These are phyloP conservation scores for Entelexis sorbosivorans DNA, from an alignment of 1,139 yeast genomes.

Conservation along the genomic window DNA sequence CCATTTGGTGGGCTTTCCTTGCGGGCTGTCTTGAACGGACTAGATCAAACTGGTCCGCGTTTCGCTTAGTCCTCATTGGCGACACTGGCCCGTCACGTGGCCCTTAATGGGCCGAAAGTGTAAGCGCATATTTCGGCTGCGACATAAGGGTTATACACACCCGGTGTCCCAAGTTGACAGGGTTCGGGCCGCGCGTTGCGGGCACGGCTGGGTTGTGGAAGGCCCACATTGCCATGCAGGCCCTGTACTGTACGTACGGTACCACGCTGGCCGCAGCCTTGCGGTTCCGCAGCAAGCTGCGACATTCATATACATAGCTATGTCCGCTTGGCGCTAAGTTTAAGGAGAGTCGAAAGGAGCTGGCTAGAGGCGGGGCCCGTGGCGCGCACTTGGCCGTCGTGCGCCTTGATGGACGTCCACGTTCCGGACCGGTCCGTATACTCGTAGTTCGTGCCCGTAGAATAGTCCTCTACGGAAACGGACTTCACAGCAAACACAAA, in stretches of 20 bases:
- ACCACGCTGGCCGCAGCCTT: too few relatives aligned
- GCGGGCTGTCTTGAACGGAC: neutral
- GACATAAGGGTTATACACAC: too few relatives aligned
- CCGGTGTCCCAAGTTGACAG: neutral
- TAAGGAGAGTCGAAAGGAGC: conserved; percentile 9
- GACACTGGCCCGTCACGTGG: neutral
- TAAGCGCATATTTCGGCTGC: neutral
- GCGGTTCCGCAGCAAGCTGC: too few relatives aligned
- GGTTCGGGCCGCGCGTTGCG: too few relatives aligned
- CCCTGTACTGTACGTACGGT: too few relatives aligned
- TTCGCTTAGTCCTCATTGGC: conserved; percentile 22
- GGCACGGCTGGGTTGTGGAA: neutral
- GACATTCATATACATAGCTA: neutral
- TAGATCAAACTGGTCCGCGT: neutral
- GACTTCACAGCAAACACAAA: conserved; percentile 48
- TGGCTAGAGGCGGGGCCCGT: conserved; percentile 7
- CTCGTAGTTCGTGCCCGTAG: conserved; percentile 58
- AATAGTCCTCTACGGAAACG: conserved; percentile 61
- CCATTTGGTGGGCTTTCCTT: conserved; percentile 4
- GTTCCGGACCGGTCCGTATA: conserved; percentile 56
- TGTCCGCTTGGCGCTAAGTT: neutral
- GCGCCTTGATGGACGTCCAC: conserved; percentile 57
- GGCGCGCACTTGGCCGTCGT: conserved; percentile 11
- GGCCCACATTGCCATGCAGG: neutral
- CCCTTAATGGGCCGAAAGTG: neutral